Base-by-base conservation (phyloP, 1,284 basidiomycete genomes). In the Irpex rosettiformis region DNA sequence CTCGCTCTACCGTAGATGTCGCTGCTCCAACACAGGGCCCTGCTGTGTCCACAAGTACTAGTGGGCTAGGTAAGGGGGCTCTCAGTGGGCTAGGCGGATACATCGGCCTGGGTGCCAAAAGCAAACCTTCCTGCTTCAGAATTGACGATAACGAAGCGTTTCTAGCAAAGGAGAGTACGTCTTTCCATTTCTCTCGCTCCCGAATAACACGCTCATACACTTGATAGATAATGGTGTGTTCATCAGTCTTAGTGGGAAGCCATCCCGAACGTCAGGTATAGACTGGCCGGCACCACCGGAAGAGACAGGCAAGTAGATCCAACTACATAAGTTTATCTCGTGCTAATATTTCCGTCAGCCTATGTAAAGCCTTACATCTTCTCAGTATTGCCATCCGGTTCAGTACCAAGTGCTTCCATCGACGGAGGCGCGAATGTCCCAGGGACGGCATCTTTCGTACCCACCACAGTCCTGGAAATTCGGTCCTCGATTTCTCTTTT, bases 301-400 rank as follows among this genome's bases (percentile, higher is more conserved):
- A 66, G 92, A 94, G 61, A 79, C 91, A 52, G 81, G 91, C 89
- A 62, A 66, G 79, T 55, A 40, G 25, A 37, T n/a, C n/a, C n/a
- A n/a, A n/a, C n/a, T 37, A 52, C 8, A 11, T 21, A 52, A 37
- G 45, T 58, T 10, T 3, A 43, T 22, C 27, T 45, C n/a, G 1
- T 8, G 30, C 11, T 52, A 3, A 55, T 21, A 55, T 51, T 21
- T 51, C 29, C 7, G 7, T 11, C 62, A 92, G 93, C 86, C 0
- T 91, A 87, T 61, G 77, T 91, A 33, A 89, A 88, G 65, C 95
- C 95, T 0, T 96, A 94, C 69, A 80, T 97, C 40, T 84, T 96
- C 67, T 87, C 92, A 0, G 76, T 91, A 10, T 76, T 96, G 4
- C 89, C 93, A 0, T 74, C 88, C 0, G 86, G 86, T 1, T 78